phyloP scores from a whole-genome alignment of 495 filamentous ascomycete genomes.

The Aspergillus hancockii region DNA sequence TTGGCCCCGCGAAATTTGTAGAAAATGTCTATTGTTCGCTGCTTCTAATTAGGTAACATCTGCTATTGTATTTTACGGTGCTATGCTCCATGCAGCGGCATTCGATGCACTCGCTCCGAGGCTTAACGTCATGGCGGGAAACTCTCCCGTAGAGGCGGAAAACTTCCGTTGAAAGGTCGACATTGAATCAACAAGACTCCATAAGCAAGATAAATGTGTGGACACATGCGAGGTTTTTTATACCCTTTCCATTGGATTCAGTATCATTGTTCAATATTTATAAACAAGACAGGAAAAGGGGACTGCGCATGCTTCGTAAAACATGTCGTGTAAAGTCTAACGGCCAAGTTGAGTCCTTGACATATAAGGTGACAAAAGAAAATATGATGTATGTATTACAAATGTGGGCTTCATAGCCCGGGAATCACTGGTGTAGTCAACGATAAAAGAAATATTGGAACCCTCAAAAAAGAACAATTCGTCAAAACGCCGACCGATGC shows the following conservation, averaged over 20 bases:
- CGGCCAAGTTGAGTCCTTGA: neutral
- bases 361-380: neutral
- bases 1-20: too few relatives aligned
- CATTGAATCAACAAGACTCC: neutral
- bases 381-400: constrained; percentile 13
- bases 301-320: neutral
- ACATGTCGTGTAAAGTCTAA: neutral
- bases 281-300: neutral
- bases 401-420: constrained; percentile 25
- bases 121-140: constrained; percentile 14
- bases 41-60: too few relatives aligned
- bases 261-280: neutral
- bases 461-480: constrained; percentile 16
- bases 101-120: neutral
- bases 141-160: constrained; percentile 10
- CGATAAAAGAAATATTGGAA: constrained; percentile 18
- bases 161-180: neutral
- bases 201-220: neutral
- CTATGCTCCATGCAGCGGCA: neutral
- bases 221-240: neutral
- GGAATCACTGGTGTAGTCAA: constrained; percentile 40
- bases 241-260: neutral
- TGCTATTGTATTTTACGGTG: too few relatives aligned
- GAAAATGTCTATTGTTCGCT: too few relatives aligned
- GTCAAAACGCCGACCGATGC: constrained; percentile 48